Evolutionary conservation across 768 basidiomycete species (phyloP), one percentile per base, ranked within the genome.

Genomic region (Xanthoconium stramineum): DNA sequence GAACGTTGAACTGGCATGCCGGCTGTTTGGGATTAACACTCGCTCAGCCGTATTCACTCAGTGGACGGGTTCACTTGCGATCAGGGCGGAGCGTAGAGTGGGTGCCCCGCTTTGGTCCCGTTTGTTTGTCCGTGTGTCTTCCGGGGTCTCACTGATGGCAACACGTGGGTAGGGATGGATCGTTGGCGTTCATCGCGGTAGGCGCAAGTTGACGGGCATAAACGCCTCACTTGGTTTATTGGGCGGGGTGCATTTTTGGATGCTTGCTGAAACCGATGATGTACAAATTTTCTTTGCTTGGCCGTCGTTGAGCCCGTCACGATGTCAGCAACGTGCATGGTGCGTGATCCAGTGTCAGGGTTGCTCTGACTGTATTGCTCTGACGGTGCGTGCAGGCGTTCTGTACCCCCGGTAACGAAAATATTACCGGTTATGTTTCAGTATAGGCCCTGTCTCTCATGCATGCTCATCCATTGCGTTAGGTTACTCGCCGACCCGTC

Each of bases 1-100:
- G 59, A 76, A 78, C 49, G 78, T 67, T 79, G 80, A 14, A 84
- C 83, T 28, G 83, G 83, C n/a, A 60, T 85, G 33, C 65, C 24
- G 4, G 24, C 24, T 24, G 24, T 80, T 17, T 83, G 76, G 62
- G 84, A 85, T 63, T 86, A 83, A 83, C 84, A 85, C 60, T 76
- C 83, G 50, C 83, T 84, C 24, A 83, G 76, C 66, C 75, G 80
- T 42, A 61, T 84, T 24, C 24, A 24, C 24, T 28, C 84, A 82
- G n/a, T 84, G 81, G 73, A 80, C 24, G 4, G 24, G 24, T 24
- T 4, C 77, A 11, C 76, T 77, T 59, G 83, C 84, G 65, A 84
- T 86, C 58, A 71, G 72, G 14, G 69, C 83, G 48, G 84, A 84
- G 50, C 83, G 83, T 28, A 84, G 83, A 80, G 81, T 81, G 58